These are phyloP conservation scores for Achaetomium macrosporum DNA, from an alignment of 2,329 filamentous ascomycete species.

Conservation along the genomic window DNA sequence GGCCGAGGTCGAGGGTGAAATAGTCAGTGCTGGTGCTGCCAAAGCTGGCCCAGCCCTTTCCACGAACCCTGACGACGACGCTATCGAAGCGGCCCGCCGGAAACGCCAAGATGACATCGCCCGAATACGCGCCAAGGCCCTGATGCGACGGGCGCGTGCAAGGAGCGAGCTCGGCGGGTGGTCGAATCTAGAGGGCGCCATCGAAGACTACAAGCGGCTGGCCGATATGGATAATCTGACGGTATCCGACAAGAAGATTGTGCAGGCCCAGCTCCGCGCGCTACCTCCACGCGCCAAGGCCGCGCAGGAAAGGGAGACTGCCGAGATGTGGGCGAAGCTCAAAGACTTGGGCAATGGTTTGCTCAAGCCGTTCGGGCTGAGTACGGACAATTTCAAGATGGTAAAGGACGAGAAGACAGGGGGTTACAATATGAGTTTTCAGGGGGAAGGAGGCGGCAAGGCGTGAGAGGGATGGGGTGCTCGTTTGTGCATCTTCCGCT, in stretches of 20 bases:
- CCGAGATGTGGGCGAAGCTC: constrained; percentile 96
- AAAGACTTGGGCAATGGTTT: constrained; percentile 89
- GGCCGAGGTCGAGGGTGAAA: constrained; percentile 47
- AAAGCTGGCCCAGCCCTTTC: constrained; percentile 39
- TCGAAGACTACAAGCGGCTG: constrained; percentile 72
- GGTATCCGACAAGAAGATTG: constrained; percentile 59
- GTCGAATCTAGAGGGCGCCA: constrained; percentile 70
- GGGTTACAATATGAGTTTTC: constrained; percentile 90
- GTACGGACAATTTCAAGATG: constrained; percentile 92
- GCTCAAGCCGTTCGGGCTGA: constrained; percentile 86
- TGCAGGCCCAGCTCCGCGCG: constrained; percentile 57
- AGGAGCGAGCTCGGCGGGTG: constrained; percentile 68
- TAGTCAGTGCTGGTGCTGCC: constrained; percentile 53
- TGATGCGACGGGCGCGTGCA: constrained; percentile 72
- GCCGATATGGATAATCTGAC: constrained; percentile 55
- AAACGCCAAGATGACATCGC: constrained; percentile 57
- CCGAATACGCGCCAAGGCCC: constrained; percentile 74
- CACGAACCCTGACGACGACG: constrained; percentile 21
- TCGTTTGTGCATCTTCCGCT: too few relatives aligned
- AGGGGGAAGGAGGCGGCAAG: constrained; percentile 14
- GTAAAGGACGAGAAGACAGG: constrained; percentile 83
- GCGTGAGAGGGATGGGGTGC: not conserved
- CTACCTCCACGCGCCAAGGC: constrained; percentile 66
- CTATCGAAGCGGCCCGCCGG: constrained; percentile 27
- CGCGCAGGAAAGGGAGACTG: constrained; percentile 82